Conservation (phyloP, 306 rosid genomes). For the Malus sylvestris region DNA sequence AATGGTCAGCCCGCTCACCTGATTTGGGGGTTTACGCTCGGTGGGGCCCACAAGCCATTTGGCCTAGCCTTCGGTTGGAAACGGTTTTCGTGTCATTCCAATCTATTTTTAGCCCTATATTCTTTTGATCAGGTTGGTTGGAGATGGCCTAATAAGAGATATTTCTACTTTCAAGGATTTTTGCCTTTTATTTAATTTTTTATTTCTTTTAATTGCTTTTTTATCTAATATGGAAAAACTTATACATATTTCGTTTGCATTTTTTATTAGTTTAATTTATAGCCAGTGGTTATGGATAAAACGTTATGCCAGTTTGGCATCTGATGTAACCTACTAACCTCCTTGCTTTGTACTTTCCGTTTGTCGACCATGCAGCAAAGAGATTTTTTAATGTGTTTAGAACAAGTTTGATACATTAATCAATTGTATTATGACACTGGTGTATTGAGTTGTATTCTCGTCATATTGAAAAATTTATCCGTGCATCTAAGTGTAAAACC, state of each 20-base stretch:
- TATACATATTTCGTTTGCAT: not conserved
- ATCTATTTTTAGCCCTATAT: accelerated
- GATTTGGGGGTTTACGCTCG: no score
- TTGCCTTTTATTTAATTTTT: not conserved
- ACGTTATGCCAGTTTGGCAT: not conserved
- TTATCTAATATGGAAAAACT: not conserved
- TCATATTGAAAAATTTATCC: no score
- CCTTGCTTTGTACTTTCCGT: not conserved
- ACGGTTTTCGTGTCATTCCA: no score
- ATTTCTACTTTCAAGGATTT: not conserved
- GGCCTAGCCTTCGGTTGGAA: no score
- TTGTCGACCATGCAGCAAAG: not conserved
- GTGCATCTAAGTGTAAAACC: not conserved
- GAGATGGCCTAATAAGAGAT: not conserved
- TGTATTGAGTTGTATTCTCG: accelerated
- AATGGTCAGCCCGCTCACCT: no score
- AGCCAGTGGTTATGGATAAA: not conserved
- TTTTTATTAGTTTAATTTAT: not conserved
- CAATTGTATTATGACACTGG: no score
- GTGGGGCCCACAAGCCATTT: no score
- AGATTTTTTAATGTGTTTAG: no score
- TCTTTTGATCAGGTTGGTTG: accelerated
- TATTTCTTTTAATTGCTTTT: not conserved
- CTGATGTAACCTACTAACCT: not conserved
- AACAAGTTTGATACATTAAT: no score